A percentile compares a stretch with the other conserved stretches of the same genome.
phyloP scores from a whole-genome alignment of 441 rosid species.

The Populus hybrid region DNA sequence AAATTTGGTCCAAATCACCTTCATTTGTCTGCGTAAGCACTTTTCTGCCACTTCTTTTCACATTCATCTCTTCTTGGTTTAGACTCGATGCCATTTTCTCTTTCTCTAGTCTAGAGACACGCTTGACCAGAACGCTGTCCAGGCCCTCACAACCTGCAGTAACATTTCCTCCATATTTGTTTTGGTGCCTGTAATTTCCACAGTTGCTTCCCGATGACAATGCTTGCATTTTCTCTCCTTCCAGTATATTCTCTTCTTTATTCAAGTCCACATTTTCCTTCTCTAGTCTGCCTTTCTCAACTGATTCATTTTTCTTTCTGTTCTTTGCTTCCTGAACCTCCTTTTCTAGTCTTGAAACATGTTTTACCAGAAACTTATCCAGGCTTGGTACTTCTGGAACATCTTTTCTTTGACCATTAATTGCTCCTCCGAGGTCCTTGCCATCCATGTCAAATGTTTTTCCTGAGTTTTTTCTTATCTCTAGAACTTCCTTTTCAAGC shows the following conservation, averaged over 20 bases:
- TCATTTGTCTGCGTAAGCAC: constrained; percentile 17
- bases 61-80: constrained; percentile 40
- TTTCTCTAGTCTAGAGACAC: constrained; percentile 48
- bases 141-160: constrained; percentile 17
- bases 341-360: constrained; percentile 66
- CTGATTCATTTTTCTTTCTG: constrained; percentile 28
- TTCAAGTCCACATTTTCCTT: constrained; percentile 58
- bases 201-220: constrained; percentile 16
- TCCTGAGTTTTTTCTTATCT: constrained; percentile 31
- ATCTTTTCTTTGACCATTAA: constrained; percentile 25
- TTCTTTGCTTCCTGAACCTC: constrained; percentile 80
- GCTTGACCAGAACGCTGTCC: constrained; percentile 61
- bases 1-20: constrained; percentile 49
- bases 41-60: constrained; percentile 37
- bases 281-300: constrained; percentile 24
- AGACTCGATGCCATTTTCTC: constrained; percentile 49
- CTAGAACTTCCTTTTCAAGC: constrained; percentile 44
- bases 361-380: constrained; percentile 82
- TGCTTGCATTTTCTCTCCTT: constrained; percentile 46
- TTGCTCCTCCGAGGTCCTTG: constrained; percentile 27
- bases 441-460: constrained; percentile 28
- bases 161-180: background rate
- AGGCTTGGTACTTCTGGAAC: constrained; percentile 53
- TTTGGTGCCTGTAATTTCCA: background rate
- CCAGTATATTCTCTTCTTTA: constrained; percentile 31